Percentiles rank a stretch among this genome's conserved stretches.
Evolutionary conservation across 192 early-diverging fungal species (phyloP).

Genomic region (Phlyctochytrium planicorne): DNA sequence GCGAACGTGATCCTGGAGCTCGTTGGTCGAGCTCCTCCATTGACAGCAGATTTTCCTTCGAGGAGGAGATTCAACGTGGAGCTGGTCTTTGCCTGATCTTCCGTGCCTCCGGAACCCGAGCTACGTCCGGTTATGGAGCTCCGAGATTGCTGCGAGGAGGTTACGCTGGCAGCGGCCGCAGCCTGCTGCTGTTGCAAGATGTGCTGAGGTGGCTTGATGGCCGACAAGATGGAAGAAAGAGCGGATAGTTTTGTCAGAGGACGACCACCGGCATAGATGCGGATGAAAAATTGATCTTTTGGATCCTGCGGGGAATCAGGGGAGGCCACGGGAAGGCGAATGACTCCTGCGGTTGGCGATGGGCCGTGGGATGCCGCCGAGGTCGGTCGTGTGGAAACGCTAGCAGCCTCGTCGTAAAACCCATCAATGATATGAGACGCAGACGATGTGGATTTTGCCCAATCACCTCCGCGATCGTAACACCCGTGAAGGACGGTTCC

Average conservation of each 20-base stretch:
- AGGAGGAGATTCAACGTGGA: not conserved
- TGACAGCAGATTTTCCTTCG: not conserved
- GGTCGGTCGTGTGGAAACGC: not conserved
- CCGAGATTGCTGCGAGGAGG: not conserved
- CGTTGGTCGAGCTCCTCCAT: not conserved
- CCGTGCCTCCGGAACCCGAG: not conserved
- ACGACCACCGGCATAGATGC: not conserved
- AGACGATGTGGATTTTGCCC: not conserved
- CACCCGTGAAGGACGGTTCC: not conserved
- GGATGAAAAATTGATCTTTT: not conserved
- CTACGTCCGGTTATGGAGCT: not conserved
- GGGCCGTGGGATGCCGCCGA: too few relatives aligned
- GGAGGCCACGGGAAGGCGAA: not conserved
- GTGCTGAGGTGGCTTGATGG: not conserved
- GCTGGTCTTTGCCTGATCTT: not conserved
- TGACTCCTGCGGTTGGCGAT: not conserved
- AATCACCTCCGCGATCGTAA: not conserved
- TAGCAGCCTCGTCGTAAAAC: not conserved
- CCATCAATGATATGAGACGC: not conserved
- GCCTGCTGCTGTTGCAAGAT: not conserved
- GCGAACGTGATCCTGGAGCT: not conserved
- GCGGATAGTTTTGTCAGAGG: not conserved
- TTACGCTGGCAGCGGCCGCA: not conserved
- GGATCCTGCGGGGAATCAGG: not conserved
- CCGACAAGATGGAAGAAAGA: not conserved